Evolutionary conservation across 2,329 filamentous ascomycete species (phyloP), one percentile per base, ranked within the genome.

Genomic region (Bipolaris cookei): DNA sequence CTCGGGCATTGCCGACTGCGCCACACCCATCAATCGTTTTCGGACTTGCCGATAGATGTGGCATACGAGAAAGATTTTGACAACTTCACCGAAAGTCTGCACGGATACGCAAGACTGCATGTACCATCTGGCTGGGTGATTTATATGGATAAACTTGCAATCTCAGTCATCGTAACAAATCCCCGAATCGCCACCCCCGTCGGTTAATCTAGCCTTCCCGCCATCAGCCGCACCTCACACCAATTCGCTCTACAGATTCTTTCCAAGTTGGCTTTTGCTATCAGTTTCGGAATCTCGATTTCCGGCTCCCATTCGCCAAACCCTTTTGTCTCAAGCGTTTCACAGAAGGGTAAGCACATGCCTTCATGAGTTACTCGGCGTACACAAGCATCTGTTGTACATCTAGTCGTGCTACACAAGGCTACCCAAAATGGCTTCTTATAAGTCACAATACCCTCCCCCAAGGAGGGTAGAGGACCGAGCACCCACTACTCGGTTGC

Each of bases 331-430:
- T 51, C 51, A 48, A 65, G 55, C 62, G 63, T 64, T 64, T 61
- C 54, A 69, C 65, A 58, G 59, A 61, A 23, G 63, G 54, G 66
- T 51, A 60, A 66, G 66, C 66, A 70, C 61, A 76, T 76, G 75
- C 66, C 72, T 76, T 73, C 72, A 78, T 78, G 76, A 77, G 73
- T 74, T 71, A 67, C 71, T 68, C 66, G 63, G 67, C 66, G 65
- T 66, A 70, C 71, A 71, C 69, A 68, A 65, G 56, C 57, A 63
- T 66, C 59, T 59, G 69, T 71, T 66, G 65, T 63, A 77, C 69
- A 66, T 66, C 59, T 64, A 68, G 60, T 63, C 64, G 69, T 68
- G 74, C 76, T 62, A 67, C 70, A 77, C 73, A 61, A 71, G 62
- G 54, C 58, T 70, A 64, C 68, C 69, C 68, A 67, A 70, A 54